Conservation (phyloP, 1,284 basidiomycete genomes). For the Phylloboletellus chloephorus region DNA sequence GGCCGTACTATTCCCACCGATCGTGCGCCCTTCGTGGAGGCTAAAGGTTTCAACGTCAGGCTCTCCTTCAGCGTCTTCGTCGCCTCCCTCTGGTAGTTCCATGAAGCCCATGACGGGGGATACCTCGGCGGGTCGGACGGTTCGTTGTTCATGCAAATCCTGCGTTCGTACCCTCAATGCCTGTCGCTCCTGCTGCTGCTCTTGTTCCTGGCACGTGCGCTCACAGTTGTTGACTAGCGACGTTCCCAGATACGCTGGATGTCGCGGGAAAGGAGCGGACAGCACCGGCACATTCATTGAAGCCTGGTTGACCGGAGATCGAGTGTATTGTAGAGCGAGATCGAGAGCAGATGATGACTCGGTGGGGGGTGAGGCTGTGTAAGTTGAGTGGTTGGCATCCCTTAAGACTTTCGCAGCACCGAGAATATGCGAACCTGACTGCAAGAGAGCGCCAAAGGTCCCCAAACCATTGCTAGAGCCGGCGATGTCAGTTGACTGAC, state of each 20-base stretch:
- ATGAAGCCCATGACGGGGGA: slow-evolving; percentile 31
- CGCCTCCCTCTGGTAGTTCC: slow-evolving; percentile 27
- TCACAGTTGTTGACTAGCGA: slow-evolving; percentile 31
- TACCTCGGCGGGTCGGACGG: slow-evolving; percentile 32
- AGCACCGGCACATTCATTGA: slow-evolving; percentile 25
- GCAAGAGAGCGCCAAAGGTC: slow-evolving; percentile 20
- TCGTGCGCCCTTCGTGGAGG: slow-evolving; percentile 18
- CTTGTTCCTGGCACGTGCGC: slow-evolving; percentile 37
- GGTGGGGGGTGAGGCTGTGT: slow-evolving; percentile 19
- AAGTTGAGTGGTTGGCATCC: slow-evolving; percentile 6
- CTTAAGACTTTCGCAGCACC: slow-evolving; percentile 1
- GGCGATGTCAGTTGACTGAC: slow-evolving; percentile 21
- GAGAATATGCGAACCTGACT: slow-evolving; percentile 28
- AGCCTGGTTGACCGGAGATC: slow-evolving; percentile 16
- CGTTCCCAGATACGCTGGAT: slow-evolving; percentile 30
- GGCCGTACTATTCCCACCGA: slow-evolving; percentile 30
- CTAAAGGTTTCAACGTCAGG: slow-evolving; percentile 29
- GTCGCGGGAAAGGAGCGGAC: slow-evolving; percentile 32
- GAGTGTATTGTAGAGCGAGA: slow-evolving; percentile 26
- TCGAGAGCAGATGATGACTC: slow-evolving; percentile 23
- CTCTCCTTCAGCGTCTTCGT: slow-evolving; percentile 34
- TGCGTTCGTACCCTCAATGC: slow-evolving; percentile 31
- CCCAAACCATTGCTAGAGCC: slow-evolving; percentile 25
- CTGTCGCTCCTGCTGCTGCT: slow-evolving; percentile 33
- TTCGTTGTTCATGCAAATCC: slow-evolving; percentile 30